Base-by-base conservation (phyloP, 352 stramenopile species). In the Pythium graminicola region DNA sequence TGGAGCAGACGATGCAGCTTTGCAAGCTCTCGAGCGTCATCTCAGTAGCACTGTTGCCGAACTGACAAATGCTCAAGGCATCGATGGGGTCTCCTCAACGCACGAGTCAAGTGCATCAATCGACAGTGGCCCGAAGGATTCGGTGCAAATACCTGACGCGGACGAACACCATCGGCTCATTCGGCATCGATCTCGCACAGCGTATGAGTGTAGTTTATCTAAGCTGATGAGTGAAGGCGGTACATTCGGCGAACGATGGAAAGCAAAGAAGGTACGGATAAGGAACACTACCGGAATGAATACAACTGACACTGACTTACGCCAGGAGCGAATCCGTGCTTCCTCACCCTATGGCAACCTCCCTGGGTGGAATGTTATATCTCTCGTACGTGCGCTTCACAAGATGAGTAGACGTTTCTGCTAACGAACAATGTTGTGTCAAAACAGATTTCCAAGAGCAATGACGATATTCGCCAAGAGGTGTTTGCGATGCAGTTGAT, bases 391-490 rank as follows among this genome's bases (percentile, higher is more conserved):
- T 98, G 11, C 16, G 26, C 22, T 6, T 4, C n/a, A n/a, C n/a
- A n/a, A n/a, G n/a, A n/a, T n/a, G n/a, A n/a, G n/a, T n/a, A n/a
- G n/a, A n/a, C n/a, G n/a, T n/a, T n/a, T n/a, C n/a, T n/a, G n/a
- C n/a, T n/a, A n/a, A n/a, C n/a, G n/a, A n/a, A n/a, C n/a, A n/a
- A n/a, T n/a, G n/a, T n/a, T n/a, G n/a, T n/a, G n/a, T n/a, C n/a
- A n/a, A n/a, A n/a, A n/a, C n/a, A n/a, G n/a, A n/a, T n/a, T n/a
- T n/a, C n/a, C n/a, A 99, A 99, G 73, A 97, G 88, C 40, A 97
- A 99, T 57, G 97, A 99, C 62, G 96, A 99, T 62, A 69, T 99
- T 26, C 76, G 96, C 17, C 97, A 99, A 64, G 96, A 99, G 68
- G 87, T 97, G 24, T 96, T 99, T 54, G 92, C 96, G 1, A 89